A percentile compares a stretch with the other conserved stretches of the same genome.
phyloP scores from a whole-genome alignment of 352 stramenopile species.

The Phytophthora megakarya region DNA sequence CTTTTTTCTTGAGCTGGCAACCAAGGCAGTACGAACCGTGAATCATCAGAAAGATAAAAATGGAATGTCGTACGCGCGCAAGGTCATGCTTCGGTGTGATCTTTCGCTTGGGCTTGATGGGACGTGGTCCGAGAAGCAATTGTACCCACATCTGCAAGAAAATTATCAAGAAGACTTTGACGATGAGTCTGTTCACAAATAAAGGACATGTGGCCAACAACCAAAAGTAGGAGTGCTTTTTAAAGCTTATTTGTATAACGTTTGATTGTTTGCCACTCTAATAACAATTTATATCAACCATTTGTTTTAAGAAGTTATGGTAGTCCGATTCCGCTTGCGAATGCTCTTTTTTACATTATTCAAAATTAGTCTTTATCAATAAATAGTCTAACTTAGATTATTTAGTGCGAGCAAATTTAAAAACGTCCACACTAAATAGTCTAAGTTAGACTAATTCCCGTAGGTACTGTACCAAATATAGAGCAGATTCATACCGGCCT shows the following conservation, averaged over 20 bases:
- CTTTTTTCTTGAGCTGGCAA: slow-evolving; percentile 3
- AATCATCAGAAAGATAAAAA: slow-evolving; percentile 9
- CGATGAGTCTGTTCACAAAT: background rate
- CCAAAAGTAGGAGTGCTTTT: background rate
- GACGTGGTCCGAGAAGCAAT: background rate
- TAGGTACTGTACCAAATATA: background rate
- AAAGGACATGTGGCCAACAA: background rate
- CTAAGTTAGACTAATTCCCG: background rate
- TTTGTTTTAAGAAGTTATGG: background rate
- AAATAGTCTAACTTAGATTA: too few relatives aligned
- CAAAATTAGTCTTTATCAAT: slow-evolving; percentile 3
- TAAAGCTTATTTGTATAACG: background rate
- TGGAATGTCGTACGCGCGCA: background rate
- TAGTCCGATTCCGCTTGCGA: background rate
- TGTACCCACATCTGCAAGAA: background rate
- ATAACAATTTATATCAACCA: background rate
- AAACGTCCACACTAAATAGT: too few relatives aligned
- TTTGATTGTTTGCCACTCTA: background rate
- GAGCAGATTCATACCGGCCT: too few relatives aligned
- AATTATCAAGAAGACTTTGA: slow-evolving; percentile 18
- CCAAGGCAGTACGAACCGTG: background rate
- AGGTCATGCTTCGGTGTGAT: slow-evolving; percentile 7
- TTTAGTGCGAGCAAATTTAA: too few relatives aligned
- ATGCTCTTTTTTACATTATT: background rate
- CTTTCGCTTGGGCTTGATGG: slow-evolving; percentile 2